Evolutionary conservation across 495 filamentous ascomycete species (phyloP), one percentile per base, ranked within the genome.

Genomic region (Xeromyces bisporus): DNA sequence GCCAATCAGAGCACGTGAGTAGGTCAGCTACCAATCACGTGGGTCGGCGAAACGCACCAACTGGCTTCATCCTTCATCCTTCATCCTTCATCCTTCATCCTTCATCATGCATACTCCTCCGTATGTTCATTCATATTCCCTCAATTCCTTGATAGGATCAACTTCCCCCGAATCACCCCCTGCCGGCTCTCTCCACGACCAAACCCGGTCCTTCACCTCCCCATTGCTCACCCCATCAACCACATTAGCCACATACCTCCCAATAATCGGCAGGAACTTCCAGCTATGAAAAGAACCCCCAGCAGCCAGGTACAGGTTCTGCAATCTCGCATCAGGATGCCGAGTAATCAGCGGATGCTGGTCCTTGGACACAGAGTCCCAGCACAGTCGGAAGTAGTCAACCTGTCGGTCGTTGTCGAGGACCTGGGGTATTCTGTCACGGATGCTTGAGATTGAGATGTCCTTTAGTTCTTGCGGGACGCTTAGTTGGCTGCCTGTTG

Each of bases 231-330:
- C 23, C 0, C 43, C 44, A 15, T 45, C 33, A 7, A 76, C 42
- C 56, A 71, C 53, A 28, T 64, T 46, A 1, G 60, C 55, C 2
- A 74, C 63, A 43, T 74, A 71, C 21, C 62, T 53, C 4, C 70
- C 70, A 34, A 74, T 48, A 5, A 58, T 60, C 0, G 70, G 69
- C 16, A 73, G 49, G 44, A 74, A 74, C 41, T 74, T 74, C 47
- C 62, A 74, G 27, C 51, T 55, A 40, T 64, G 64, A 9, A 55
- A 61, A 4, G 56, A 57, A 0, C 64, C 64, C 3, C 58, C 58
- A 2, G 58, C 55, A 0, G 62, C 64, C 5, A 70, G 31, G 33
- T 56, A 65, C 11, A 70, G 47, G 20, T 58, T 31, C 40, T 28
- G 27, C 42, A 58, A 11, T 37, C 46, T 18, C 52, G 37, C 10